These are phyloP conservation scores for Ganoderma sinense DNA, from an alignment of 1,284 basidiomycete species.

Conservation along the genomic window DNA sequence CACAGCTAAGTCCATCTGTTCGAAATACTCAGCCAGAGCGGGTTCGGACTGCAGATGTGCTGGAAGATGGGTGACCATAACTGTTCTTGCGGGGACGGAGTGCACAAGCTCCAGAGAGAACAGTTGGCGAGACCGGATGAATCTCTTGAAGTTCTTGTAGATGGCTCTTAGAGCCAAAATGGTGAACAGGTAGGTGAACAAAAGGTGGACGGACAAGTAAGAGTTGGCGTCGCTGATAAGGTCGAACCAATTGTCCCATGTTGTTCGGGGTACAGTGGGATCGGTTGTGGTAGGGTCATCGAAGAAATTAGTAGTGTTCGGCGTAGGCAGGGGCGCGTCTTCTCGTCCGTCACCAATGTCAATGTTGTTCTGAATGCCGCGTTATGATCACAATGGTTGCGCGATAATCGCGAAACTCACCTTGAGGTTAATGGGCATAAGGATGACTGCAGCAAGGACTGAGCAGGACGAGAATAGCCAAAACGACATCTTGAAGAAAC, in stretches of 20 bases:
- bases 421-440: conserved; percentile 92
- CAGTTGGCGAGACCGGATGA: conserved; percentile 91
- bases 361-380: conserved; percentile 66
- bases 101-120: conserved; percentile 95
- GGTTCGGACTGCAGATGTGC: conserved; percentile 85
- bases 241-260: conserved; percentile 74
- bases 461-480: conserved; percentile 90
- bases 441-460: conserved; percentile 76
- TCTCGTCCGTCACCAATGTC: conserved; percentile 69
- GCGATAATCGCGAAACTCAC: conserved; percentile 49
- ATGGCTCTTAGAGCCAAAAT: conserved; percentile 86
- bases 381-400: neutral
- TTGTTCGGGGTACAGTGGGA: conserved; percentile 35
- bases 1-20: conserved; percentile 80
- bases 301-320: conserved; percentile 31
- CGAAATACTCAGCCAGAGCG: conserved; percentile 92
- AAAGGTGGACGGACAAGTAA: conserved; percentile 86
- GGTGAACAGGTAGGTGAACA: conserved; percentile 95
- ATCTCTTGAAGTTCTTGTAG: conserved; percentile 89
- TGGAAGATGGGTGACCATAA: conserved; percentile 88
- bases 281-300: conserved; percentile 31
- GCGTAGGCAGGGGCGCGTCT: conserved; percentile 45
- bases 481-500: conserved; percentile 96
- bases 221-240: conserved; percentile 87
- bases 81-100: conserved; percentile 92